Evolutionary conservation across 352 stramenopile species (phyloP), one percentile per base, ranked within the genome.

Genomic region (Globisporangium cystogenes): DNA sequence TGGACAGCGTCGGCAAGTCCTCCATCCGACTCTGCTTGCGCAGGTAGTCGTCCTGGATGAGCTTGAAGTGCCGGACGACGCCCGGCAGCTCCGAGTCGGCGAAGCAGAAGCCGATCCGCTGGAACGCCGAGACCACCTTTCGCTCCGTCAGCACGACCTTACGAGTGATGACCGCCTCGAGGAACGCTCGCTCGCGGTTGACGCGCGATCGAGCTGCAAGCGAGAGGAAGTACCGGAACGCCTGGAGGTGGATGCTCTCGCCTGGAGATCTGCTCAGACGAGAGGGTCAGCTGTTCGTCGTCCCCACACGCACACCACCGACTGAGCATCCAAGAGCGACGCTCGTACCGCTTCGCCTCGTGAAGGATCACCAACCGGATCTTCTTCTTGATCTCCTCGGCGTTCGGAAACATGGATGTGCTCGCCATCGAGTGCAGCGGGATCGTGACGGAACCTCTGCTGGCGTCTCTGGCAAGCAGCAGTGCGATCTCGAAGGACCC

Each of bases 161-260:
- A 8, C 78, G 65, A 33, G 82, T 87, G 24, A 86, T 81, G 31
- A 87, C 71, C 6, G 75, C 70, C 36, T 86, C 78, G 35, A 89
- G 67, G 36, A 89, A 82, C 7, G 48, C 55, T 11, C 75, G 57
- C 54, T 87, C 78, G 16, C 62, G 65, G n/a, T 70, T 82, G n/a
- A 74, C 60, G 5, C 68, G 56, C 24, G 60, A 65, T 29, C 71
- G 61, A 7, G 65, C 51, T 14, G 78, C 78, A 11, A 85, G 44
- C 1, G 78, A 74, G 0, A 89, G 48, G 39, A 87, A 77, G 26
- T 84, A 58, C 12, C 75, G 75, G 37, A 84, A 76, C 4, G 75
- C 75, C 61, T 89, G 78, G 8, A 71, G 66, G 12, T 79, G 49
- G 8, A 84, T 68, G 20, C 78, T 59, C 67, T 89, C 78, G 1